Evolutionary conservation across 2,329 filamentous ascomycete genomes (phyloP).

Genomic region (Capronia americana): DNA sequence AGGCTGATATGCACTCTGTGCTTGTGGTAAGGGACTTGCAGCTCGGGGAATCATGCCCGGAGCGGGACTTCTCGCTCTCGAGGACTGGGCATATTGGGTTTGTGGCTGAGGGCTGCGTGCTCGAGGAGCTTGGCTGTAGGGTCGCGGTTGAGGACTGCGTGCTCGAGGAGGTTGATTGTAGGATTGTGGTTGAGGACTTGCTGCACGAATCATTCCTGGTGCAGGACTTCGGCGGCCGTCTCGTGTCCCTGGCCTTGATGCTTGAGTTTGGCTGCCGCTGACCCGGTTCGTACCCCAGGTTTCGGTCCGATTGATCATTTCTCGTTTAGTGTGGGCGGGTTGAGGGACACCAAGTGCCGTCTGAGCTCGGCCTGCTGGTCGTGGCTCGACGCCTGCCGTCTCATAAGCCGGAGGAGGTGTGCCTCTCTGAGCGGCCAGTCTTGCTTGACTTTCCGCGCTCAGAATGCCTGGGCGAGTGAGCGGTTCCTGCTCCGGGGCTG

Average conservation of each 20-base stretch:
- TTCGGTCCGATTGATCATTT: slow-evolving; percentile 94
- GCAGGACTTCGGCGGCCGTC: slow-evolving; percentile 38
- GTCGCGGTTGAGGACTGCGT: slow-evolving; percentile 32
- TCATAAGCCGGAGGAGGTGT: slow-evolving; percentile 91
- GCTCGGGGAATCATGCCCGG: slow-evolving; percentile 29
- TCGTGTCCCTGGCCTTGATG: slow-evolving; percentile 33
- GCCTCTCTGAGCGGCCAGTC: slow-evolving; percentile 67
- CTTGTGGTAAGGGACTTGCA: background rate
- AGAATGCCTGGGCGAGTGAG: slow-evolving; percentile 40
- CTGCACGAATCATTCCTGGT: slow-evolving; percentile 34
- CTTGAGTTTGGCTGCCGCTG: slow-evolving; percentile 24
- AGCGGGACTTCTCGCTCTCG: slow-evolving; percentile 31
- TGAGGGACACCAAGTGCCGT: slow-evolving; percentile 62
- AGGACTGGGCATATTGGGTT: slow-evolving; percentile 14
- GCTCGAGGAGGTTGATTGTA: slow-evolving; percentile 22
- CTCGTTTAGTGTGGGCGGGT: slow-evolving; percentile 87
- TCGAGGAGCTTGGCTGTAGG: slow-evolving; percentile 32
- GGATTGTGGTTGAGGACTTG: slow-evolving; percentile 33
- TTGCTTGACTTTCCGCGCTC: slow-evolving; percentile 47
- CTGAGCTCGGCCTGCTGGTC: slow-evolving; percentile 24
- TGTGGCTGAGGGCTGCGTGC: slow-evolving; percentile 39
- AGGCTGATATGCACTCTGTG: slow-evolving; percentile 14
- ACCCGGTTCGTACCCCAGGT: slow-evolving; percentile 65
- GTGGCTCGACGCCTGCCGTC: slow-evolving; percentile 51
- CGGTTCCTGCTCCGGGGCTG: slow-evolving; percentile 60